Conservation (phyloP, 75 land plant genomes). For the Selaginella moellendorffii region DNA sequence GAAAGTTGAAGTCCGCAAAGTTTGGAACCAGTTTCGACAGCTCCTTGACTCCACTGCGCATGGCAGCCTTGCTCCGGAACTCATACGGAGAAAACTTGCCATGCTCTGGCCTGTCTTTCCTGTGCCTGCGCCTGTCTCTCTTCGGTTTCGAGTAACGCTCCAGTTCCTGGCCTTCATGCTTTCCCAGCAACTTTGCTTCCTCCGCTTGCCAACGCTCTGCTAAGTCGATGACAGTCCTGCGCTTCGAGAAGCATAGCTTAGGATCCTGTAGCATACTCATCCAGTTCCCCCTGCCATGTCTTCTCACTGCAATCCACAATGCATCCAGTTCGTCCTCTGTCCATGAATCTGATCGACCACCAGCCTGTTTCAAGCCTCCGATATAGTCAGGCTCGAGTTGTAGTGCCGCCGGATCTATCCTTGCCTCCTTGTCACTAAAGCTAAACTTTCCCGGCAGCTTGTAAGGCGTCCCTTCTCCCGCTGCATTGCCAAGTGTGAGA, state of each 20-base stretch:
- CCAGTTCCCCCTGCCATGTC: slow-evolving; percentile 86
- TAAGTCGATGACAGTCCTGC: slow-evolving; percentile 47
- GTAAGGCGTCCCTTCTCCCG: slow-evolving; percentile 7
- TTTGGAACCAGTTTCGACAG: slow-evolving; percentile 5
- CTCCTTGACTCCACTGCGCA: neutral
- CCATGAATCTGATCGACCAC: slow-evolving; percentile 67
- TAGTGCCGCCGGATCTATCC: neutral
- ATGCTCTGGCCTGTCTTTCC: neutral
- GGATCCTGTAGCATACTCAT: slow-evolving; percentile 64
- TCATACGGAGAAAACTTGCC: neutral
- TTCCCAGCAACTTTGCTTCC: slow-evolving; percentile 49
- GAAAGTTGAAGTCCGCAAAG: slow-evolving; percentile 5
- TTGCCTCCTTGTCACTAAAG: neutral
- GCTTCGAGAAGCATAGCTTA: slow-evolving; percentile 43
- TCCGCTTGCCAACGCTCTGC: slow-evolving; percentile 69
- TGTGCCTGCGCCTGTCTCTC: neutral
- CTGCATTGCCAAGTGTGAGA: slow-evolving; percentile 7
- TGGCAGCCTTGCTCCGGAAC: neutral
- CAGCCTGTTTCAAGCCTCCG: too few relatives aligned
- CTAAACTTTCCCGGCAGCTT: too few relatives aligned
- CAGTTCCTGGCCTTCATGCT: slow-evolving; percentile 15
- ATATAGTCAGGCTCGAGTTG: too few relatives aligned
- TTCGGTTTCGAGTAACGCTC: slow-evolving; percentile 3
- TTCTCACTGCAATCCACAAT: slow-evolving; percentile 87
- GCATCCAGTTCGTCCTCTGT: slow-evolving; percentile 92